Evolutionary conservation across 108 stramenopile genomes (phyloP), one percentile per base, ranked within the genome.

Genomic region (Pseudonitzschia pungens): DNA sequence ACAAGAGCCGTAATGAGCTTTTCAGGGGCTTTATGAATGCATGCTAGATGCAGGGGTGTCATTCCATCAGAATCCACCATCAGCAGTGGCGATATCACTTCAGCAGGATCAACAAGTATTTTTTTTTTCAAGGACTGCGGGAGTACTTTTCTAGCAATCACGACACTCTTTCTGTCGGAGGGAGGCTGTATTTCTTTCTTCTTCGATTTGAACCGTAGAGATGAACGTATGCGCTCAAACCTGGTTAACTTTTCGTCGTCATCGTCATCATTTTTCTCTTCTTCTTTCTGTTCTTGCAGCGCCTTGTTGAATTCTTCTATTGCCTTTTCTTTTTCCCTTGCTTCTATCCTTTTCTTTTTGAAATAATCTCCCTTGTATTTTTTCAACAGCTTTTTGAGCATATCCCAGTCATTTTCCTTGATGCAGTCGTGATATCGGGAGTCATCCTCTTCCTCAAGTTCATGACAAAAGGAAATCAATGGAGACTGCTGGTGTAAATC

Each of bases 31-130:
- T 73, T 48, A 44, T 54, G 59, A 24, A 73, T 48, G 40, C 50
- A 77, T 15, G 72, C 72, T 31, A 69, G 26, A n/a, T 73, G 71
- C 10, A 73, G 58, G 6, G 77, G 72, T 16, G 77, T 78, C 42
- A 65, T 45, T 21, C 72, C 77, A 7, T 28, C 41, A 15, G 33
- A 55, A 50, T 78, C 77, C 3, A 68, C 44, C 54, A 45, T 63
- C n/a, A 78, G 72, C 11, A 78, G 44, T 12, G 77, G 77, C 2
- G 66, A 67, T 10, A 4, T 0, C 12, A 67, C 29, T 2, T 67
- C 66, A 16, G 43, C 66, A 10, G 66, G 66, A 50, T 67, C 66
- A 18, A 67, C 45, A 28, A 67, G 28, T 18, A 67, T 44, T 67
- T 50, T 44, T n/a, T 29, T 36, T 9, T 44, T 10, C 8, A 67